A percentile compares a stretch with the other conserved stretches of the same genome.
Conservation (phyloP, 148 eudicot genomes). For the Heliamphora exappendiculata region DNA sequence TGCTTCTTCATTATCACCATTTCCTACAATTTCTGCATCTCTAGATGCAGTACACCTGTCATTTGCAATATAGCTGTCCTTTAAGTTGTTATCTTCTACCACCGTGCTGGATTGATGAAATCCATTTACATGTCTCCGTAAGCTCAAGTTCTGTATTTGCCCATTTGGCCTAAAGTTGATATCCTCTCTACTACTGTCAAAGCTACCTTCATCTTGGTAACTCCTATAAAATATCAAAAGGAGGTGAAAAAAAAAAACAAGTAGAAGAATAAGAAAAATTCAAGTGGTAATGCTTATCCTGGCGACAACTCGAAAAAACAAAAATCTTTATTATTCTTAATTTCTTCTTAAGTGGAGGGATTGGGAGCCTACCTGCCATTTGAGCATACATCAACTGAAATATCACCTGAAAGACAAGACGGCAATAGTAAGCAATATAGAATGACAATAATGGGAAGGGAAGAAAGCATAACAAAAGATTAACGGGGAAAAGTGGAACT, state of each 20-base stretch:
- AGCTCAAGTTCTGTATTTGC: slow-evolving; percentile 19
- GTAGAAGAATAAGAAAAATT: not conserved
- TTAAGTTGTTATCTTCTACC: slow-evolving; percentile 5
- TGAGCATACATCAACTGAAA: slow-evolving; percentile 42
- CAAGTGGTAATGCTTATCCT: not conserved
- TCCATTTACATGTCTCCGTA: slow-evolving; percentile 8
- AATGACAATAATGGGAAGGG: not conserved
- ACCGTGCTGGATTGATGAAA: slow-evolving; percentile 5
- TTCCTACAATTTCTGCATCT: slow-evolving; percentile 15
- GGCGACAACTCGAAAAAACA: not conserved
- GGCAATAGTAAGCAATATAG: not conserved
- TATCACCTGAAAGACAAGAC: slow-evolving; percentile 51
- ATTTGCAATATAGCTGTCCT: not conserved
- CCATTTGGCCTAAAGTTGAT: slow-evolving; percentile 17
- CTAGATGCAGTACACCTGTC: slow-evolving; percentile 11
- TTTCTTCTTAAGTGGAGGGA: not conserved
- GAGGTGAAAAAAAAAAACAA: too few relatives aligned
- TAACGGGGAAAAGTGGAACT: slow-evolving; percentile 4
- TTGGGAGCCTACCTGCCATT: slow-evolving; percentile 39
- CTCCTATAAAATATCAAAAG: slow-evolving; percentile 23
- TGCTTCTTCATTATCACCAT: slow-evolving; percentile 10
- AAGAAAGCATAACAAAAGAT: slow-evolving; percentile 2
- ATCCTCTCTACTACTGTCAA: slow-evolving; percentile 19
- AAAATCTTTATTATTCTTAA: not conserved
- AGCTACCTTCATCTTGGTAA: slow-evolving; percentile 25